Percentiles rank a stretch among this genome's conserved stretches.
These are phyloP conservation scores for Ceratocystis lukuohia DNA, from an alignment of 2,329 filamentous ascomycete species.

Conservation along the genomic window DNA sequence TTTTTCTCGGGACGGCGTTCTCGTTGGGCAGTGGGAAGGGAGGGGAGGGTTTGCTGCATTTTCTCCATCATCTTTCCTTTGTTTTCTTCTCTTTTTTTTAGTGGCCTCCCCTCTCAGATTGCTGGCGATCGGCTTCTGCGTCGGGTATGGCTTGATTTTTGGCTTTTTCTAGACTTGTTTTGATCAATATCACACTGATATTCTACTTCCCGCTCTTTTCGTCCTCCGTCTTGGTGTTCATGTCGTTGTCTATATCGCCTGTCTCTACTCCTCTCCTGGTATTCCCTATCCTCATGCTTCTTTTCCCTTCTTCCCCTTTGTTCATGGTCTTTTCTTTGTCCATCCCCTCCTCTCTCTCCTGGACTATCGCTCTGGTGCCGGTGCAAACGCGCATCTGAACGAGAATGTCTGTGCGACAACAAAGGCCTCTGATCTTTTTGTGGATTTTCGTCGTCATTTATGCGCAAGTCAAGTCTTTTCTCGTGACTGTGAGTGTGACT, in stretches of 20 bases:
- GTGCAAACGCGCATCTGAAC: neutral
- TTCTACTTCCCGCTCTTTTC: neutral
- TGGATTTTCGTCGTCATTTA: neutral
- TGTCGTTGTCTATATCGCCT: neutral
- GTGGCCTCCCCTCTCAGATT: neutral
- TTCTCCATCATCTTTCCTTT: neutral
- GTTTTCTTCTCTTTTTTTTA: neutral
- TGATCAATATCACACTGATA: conserved; percentile 4
- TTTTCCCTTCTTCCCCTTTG: neutral
- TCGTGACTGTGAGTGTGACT: neutral
- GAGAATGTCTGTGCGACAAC: conserved; percentile 5
- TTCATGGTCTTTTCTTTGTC: neutral
- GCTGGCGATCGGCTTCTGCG: conserved; percentile 8
- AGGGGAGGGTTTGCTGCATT: conserved; percentile 1
- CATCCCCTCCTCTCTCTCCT: neutral
- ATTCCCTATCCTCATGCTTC: neutral
- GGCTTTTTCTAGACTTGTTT: conserved; percentile 5
- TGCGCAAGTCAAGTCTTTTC: neutral
- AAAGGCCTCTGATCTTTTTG: conserved; percentile 5
- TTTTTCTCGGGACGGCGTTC: conserved; percentile 4
- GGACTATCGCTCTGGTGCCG: neutral
- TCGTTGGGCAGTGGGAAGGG: conserved; percentile 1
- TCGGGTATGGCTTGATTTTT: neutral
- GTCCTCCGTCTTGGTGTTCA: neutral
- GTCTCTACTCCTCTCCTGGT: neutral